Percentiles rank a stretch among this genome's conserved stretches.
Conservation (phyloP, 2,329 filamentous ascomycete genomes). For the Aspergillus fructus region DNA sequence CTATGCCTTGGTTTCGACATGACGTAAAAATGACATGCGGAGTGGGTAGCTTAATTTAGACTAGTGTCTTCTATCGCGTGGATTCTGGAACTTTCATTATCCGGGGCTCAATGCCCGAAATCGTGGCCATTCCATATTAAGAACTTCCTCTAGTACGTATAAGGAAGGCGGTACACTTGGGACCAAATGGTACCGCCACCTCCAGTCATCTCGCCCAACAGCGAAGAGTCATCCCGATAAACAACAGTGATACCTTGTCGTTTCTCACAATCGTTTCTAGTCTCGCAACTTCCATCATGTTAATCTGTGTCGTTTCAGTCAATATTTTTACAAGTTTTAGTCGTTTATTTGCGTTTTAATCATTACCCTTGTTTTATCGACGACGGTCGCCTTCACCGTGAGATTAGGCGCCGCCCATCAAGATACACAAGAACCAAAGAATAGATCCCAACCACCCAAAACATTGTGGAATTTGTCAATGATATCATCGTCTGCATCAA, state of each 20-base stretch:
- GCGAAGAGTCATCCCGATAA: neutral
- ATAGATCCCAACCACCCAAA: neutral
- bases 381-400: neutral
- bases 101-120: neutral
- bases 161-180: neutral
- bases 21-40: conserved; percentile 14
- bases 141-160: neutral
- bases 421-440: neutral
- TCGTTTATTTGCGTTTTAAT: neutral
- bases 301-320: conserved; percentile 9
- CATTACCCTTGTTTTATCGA: neutral
- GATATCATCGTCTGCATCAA: conserved; percentile 25
- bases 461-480: conserved; percentile 23
- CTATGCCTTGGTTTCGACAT: conserved; percentile 1
- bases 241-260: neutral
- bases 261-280: conserved; percentile 8
- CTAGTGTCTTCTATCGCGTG: neutral
- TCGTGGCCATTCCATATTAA: neutral
- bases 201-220: neutral
- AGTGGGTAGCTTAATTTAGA: neutral
- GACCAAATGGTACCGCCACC: neutral
- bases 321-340: conserved; percentile 2
- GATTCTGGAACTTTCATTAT: neutral
- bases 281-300: conserved; percentile 20
- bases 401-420: no score